Percentiles rank a stretch among this genome's conserved stretches.
These are phyloP conservation scores for Xylariaceae sp. DNA, from an alignment of 2,329 filamentous ascomycete species.

Conservation along the genomic window DNA sequence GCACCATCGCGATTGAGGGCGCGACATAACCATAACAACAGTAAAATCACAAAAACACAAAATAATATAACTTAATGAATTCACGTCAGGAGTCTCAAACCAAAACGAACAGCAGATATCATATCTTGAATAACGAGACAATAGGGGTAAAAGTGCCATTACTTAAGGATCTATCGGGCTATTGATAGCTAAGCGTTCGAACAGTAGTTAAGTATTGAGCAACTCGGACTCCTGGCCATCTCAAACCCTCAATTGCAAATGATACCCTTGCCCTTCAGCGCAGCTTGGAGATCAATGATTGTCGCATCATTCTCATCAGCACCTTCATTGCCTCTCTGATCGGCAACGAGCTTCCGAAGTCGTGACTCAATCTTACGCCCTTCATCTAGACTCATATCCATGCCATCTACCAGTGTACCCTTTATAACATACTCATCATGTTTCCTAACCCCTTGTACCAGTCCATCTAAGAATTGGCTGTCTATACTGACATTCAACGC, in stretches of 20 bases:
- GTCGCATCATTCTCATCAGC: neutral
- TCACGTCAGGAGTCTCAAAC: neutral
- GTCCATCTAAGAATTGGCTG: slow-evolving; percentile 12
- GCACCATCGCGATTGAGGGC: neutral
- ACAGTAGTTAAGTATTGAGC: neutral
- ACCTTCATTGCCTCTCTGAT: slow-evolving; percentile 10
- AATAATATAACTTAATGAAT: neutral
- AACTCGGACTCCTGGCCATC: neutral
- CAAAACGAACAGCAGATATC: too few relatives aligned
- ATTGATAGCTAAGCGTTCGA: too few relatives aligned
- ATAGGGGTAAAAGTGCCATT: too few relatives aligned
- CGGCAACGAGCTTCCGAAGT: slow-evolving; percentile 21
- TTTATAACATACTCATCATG: slow-evolving; percentile 28
- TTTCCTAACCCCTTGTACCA: slow-evolving; percentile 7
- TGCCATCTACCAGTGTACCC: slow-evolving; percentile 23
- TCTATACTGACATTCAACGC: slow-evolving; percentile 7
- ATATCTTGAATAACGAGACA: too few relatives aligned
- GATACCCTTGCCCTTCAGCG: slow-evolving; percentile 13
- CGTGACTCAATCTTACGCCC: slow-evolving; percentile 23
- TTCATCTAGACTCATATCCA: slow-evolving; percentile 28
- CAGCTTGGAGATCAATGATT: slow-evolving; percentile 7
- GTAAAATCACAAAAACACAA: neutral
- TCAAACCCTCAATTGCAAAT: neutral
- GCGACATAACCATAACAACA: neutral
- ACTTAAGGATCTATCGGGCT: too few relatives aligned